Percentiles rank a stretch among this genome's conserved stretches.
phyloP scores from a whole-genome alignment of 306 rosid species.

The Vigna unguiculata region DNA sequence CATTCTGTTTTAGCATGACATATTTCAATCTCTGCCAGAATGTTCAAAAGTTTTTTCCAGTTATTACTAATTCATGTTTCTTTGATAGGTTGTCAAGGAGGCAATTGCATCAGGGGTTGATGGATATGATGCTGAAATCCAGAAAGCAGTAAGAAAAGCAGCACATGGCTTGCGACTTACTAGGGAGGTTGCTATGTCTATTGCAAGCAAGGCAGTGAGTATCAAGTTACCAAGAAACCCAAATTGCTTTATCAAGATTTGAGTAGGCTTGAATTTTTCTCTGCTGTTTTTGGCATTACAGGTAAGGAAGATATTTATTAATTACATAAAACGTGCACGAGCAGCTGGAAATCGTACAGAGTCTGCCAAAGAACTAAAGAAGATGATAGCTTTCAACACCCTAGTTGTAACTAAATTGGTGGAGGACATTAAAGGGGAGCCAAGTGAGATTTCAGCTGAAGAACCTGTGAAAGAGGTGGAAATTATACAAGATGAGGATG shows the following conservation, averaged over 20 bases:
- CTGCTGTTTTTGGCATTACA: constrained; percentile 48
- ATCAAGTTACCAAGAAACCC: constrained; percentile 42
- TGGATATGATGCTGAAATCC: constrained; percentile 84
- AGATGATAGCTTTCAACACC: constrained; percentile 90
- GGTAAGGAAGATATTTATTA: constrained; percentile 82
- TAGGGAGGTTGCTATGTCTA: constrained; percentile 90
- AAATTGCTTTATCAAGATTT: constrained; percentile 21
- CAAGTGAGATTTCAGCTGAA: constrained; percentile 62
- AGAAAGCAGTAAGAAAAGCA: constrained; percentile 84
- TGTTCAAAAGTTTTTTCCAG: not conserved
- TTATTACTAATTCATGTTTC: constrained; percentile 28
- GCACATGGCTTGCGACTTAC: constrained; percentile 94
- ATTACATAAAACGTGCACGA: constrained; percentile 83
- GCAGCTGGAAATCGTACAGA: constrained; percentile 77
- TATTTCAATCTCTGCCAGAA: constrained; percentile 40
- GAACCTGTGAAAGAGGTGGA: constrained; percentile 71
- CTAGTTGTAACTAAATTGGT: constrained; percentile 90
- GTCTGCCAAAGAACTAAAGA: constrained; percentile 91
- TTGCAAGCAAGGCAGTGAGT: constrained; percentile 96
- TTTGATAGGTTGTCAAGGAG: constrained; percentile 78
- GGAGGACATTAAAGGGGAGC: constrained; percentile 92
- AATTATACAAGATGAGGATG: constrained; percentile 51
- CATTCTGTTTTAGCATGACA: not conserved
- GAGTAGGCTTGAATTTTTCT: constrained; percentile 2
- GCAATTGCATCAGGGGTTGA: constrained; percentile 93